Percentiles rank a stretch among this genome's conserved stretches.
phyloP scores from a whole-genome alignment of 2,329 filamentous ascomycete genomes.

The Alternaria novae-zelandiae region DNA sequence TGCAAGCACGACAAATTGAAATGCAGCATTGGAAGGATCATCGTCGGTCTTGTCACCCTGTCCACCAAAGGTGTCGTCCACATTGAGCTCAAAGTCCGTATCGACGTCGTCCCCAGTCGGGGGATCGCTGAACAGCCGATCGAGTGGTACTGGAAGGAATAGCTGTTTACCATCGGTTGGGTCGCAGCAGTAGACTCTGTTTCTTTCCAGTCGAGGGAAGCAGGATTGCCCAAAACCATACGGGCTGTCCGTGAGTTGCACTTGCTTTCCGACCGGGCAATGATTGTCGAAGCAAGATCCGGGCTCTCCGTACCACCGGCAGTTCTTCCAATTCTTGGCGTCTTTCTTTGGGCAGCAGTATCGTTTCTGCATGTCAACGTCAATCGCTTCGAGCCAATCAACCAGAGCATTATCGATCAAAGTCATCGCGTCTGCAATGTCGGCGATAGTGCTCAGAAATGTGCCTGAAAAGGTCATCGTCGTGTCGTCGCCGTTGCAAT shows the following conservation, averaged over 20 bases:
- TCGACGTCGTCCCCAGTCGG: conserved; percentile 39
- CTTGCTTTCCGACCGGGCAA: conserved; percentile 26
- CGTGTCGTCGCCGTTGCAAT: conserved; percentile 2
- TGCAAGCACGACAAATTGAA: conserved; percentile 40
- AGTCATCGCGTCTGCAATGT: background rate
- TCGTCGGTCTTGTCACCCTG: conserved; percentile 3
- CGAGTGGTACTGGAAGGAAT: conserved; percentile 44
- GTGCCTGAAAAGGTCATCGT: conserved; percentile 15
- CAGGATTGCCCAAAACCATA: conserved; percentile 2
- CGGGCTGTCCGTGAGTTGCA: too few species aligned
- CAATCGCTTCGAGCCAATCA: background rate
- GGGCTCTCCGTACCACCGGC: conserved; percentile 46
- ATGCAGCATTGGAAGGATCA: conserved; percentile 30
- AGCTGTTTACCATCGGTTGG: conserved; percentile 28
- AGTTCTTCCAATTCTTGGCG: conserved; percentile 38
- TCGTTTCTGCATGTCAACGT: conserved; percentile 16
- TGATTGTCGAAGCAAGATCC: conserved; percentile 46
- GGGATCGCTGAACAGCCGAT: conserved; percentile 46
- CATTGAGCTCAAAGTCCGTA: conserved; percentile 33
- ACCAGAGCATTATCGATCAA: background rate
- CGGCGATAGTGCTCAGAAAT: background rate
- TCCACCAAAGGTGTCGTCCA: conserved; percentile 14
- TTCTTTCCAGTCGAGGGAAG: conserved; percentile 24
- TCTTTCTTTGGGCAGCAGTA: conserved; percentile 40
- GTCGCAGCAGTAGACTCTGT: conserved; percentile 44